phyloP scores from a whole-genome alignment of 2,329 filamentous ascomycete species.

The Alternaria sp. region DNA sequence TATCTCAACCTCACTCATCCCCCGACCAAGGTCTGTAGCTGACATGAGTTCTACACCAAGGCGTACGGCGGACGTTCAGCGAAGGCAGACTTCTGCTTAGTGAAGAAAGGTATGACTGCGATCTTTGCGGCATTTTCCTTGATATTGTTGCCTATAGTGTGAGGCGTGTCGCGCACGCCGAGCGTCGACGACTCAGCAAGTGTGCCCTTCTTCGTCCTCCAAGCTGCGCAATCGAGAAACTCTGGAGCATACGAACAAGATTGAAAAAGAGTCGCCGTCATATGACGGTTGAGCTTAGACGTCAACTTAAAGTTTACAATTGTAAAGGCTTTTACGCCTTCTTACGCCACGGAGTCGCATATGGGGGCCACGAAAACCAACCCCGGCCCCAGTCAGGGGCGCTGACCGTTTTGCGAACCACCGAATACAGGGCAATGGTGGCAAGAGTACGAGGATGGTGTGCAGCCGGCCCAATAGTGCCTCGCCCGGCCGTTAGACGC shows the following conservation, averaged over 20 bases:
- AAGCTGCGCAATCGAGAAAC: neutral
- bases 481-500: neutral
- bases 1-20: conserved; percentile 10
- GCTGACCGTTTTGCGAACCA: conserved; percentile 3
- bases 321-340: neutral
- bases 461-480: neutral
- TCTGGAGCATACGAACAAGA: neutral
- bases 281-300: neutral
- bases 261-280: neutral
- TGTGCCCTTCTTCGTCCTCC: neutral
- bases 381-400: neutral
- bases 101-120: neutral
- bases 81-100: neutral
- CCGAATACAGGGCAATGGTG: neutral
- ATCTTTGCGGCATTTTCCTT: neutral
- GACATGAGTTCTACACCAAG: neutral
- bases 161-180: conserved; percentile 1
- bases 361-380: neutral
- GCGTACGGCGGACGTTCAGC: neutral
- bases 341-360: neutral
- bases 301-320: neutral
- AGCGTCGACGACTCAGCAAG: neutral
- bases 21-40: neutral
- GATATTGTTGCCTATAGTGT: neutral
- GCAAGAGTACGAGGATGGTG: neutral